phyloP scores from a whole-genome alignment of 495 filamentous ascomycete species.

The Pseudoneurospora amorphoporcata region DNA sequence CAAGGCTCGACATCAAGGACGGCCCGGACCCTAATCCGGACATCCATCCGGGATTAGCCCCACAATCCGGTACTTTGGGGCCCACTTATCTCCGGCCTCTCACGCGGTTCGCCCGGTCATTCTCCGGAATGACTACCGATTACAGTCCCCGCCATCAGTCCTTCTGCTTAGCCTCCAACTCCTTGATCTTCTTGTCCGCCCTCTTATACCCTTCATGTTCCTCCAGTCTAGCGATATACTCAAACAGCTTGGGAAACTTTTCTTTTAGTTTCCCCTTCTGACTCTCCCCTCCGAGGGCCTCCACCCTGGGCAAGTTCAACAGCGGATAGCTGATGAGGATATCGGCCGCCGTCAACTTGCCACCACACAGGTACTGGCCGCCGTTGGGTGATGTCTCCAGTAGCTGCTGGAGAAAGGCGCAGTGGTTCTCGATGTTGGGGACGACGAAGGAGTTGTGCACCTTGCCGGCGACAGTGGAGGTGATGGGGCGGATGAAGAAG shows the following conservation, averaged over 20 bases:
- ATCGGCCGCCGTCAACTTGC: slow-evolving; percentile 65
- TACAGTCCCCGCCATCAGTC: not conserved
- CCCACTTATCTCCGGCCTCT: not conserved
- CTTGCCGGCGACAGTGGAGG: slow-evolving; percentile 49
- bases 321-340: slow-evolving; percentile 72
- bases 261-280: slow-evolving; percentile 7
- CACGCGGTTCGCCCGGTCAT: not conserved
- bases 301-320: slow-evolving; percentile 36
- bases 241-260: slow-evolving; percentile 38
- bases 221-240: slow-evolving; percentile 54
- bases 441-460: slow-evolving; percentile 50
- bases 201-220: slow-evolving; percentile 48
- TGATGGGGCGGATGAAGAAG: slow-evolving; percentile 80
- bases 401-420: slow-evolving; percentile 63
- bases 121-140: not conserved
- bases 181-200: slow-evolving; percentile 46
- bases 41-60: not conserved
- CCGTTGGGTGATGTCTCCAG: slow-evolving; percentile 45
- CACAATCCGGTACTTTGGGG: not conserved
- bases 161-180: slow-evolving; percentile 33
- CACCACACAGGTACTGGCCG: slow-evolving; percentile 62
- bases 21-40: not conserved
- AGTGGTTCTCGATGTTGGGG: slow-evolving; percentile 53
- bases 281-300: slow-evolving; percentile 40
- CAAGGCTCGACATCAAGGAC: not conserved